phyloP scores from a whole-genome alignment of 345 rosid species.

The Camelina laxa region DNA sequence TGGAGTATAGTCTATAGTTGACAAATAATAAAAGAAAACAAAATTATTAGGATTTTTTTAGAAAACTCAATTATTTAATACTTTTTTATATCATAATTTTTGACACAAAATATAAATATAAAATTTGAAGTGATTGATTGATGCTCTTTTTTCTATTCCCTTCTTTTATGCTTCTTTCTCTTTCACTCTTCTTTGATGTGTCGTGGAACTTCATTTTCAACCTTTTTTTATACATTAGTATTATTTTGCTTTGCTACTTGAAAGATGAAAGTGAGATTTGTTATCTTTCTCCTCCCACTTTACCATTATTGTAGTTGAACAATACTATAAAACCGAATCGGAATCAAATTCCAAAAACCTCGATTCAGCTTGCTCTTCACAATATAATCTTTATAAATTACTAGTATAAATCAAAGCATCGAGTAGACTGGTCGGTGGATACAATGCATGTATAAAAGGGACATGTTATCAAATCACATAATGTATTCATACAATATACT shows the following conservation, averaged over 20 bases:
- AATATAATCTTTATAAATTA: not conserved
- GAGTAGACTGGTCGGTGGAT: slow-evolving; percentile 27
- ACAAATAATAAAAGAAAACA: too few species aligned
- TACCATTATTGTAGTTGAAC: slow-evolving; percentile 9
- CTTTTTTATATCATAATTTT: not conserved
- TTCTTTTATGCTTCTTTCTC: slow-evolving; percentile 20
- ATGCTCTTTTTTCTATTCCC: not conserved
- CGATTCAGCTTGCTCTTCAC: slow-evolving; percentile 28
- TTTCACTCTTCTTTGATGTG: slow-evolving; percentile 15
- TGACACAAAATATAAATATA: not conserved
- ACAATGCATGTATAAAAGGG: slow-evolving; percentile 29
- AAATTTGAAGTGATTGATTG: slow-evolving; percentile 2
- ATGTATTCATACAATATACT: slow-evolving; percentile 21
- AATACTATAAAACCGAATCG: not conserved
- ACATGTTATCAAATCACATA: slow-evolving; percentile 18
- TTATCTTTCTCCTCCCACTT: slow-evolving; percentile 15
- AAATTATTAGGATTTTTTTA: too few species aligned
- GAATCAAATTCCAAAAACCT: slow-evolving; percentile 12
- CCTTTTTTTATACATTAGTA: slow-evolving; percentile 9
- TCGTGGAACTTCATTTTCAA: slow-evolving; percentile 11
- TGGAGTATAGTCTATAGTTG: too few species aligned
- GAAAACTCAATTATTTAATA: not conserved
- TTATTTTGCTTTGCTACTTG: not conserved
- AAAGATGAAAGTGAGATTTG: not conserved
- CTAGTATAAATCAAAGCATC: slow-evolving; percentile 5